Evolutionary conservation across 192 early-diverging fungal genomes (phyloP).

Genomic region (Glomus cerebriforme): DNA sequence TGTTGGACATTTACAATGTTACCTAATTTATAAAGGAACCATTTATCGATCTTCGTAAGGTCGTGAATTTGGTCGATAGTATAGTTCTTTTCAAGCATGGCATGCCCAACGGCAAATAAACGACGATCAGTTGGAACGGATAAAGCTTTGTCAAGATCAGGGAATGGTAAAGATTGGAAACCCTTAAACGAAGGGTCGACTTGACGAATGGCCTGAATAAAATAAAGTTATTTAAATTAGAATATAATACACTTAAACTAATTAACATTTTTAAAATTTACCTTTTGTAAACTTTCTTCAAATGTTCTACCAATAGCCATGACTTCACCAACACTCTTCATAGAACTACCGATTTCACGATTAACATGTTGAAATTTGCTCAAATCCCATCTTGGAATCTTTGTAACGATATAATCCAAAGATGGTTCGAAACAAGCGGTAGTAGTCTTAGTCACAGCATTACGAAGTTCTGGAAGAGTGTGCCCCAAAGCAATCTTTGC

Average conservation of each 20-base stretch:
- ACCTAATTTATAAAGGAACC: constrained; percentile 96
- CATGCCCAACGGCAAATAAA: constrained; percentile 95
- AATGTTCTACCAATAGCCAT: constrained; percentile 98
- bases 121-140: constrained; percentile 90
- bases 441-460: constrained; percentile 93
- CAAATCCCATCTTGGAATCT: constrained; percentile 91
- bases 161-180: constrained; percentile 56
- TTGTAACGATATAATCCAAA: constrained; percentile 88
- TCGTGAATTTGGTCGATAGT: constrained; percentile 88
- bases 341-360: constrained; percentile 85
- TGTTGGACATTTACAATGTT: constrained; percentile 82
- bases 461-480: constrained; percentile 90
- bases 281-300: constrained; percentile 98
- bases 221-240: neutral
- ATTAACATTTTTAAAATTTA: constrained; percentile 77
- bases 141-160: constrained; percentile 85
- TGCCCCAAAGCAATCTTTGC: constrained; percentile 95
- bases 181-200: constrained; percentile 92
- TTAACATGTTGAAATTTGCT: constrained; percentile 95
- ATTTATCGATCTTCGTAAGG: constrained; percentile 92
- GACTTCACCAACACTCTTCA: constrained; percentile 98
- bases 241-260: constrained; percentile 67
- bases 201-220: constrained; percentile 74
- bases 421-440: constrained; percentile 97
- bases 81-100: constrained; percentile 86